Percentiles rank a stretch among this genome's conserved stretches.
Evolutionary conservation across 148 eudicot species (phyloP).

Genomic region (Rhododendron molle): DNA sequence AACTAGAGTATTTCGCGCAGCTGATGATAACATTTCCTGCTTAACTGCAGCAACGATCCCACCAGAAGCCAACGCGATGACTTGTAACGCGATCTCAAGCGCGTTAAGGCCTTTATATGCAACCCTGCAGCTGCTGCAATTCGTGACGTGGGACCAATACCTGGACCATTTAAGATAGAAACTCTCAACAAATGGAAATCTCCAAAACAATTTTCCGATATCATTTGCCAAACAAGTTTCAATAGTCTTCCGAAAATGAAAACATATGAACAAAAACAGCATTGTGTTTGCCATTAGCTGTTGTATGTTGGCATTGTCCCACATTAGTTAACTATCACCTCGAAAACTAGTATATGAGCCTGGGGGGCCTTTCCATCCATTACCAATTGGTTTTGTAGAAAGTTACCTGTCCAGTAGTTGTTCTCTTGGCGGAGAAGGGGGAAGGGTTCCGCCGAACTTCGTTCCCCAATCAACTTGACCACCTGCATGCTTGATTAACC

Average conservation of each 20-base stretch:
- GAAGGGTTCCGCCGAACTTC: slow-evolving; percentile 50
- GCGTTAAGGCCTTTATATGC: slow-evolving; percentile 55
- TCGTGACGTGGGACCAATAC: slow-evolving; percentile 72
- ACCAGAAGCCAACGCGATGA: slow-evolving; percentile 36
- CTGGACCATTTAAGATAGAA: slow-evolving; percentile 27
- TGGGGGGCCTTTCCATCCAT: too few species aligned
- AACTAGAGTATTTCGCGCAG: slow-evolving; percentile 34
- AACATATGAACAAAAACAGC: not conserved
- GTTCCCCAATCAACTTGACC: slow-evolving; percentile 63
- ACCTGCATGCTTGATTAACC: slow-evolving; percentile 65
- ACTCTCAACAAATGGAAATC: not conserved
- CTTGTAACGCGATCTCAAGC: slow-evolving; percentile 44
- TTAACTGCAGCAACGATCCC: slow-evolving; percentile 51
- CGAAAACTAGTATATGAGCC: too few species aligned
- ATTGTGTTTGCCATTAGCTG: not conserved
- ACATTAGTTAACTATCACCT: too few species aligned
- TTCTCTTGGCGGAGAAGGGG: slow-evolving; percentile 75
- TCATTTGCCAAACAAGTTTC: not conserved
- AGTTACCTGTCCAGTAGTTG: slow-evolving; percentile 71
- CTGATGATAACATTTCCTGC: slow-evolving; percentile 36
- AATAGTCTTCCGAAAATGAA: not conserved
- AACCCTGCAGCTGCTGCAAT: slow-evolving; percentile 60
- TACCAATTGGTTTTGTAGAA: not conserved
- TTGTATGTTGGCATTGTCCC: too few species aligned
- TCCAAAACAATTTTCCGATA: too few species aligned